phyloP scores from a whole-genome alignment of 2,329 filamentous ascomycete genomes.

The Grosmannia huntii region DNA sequence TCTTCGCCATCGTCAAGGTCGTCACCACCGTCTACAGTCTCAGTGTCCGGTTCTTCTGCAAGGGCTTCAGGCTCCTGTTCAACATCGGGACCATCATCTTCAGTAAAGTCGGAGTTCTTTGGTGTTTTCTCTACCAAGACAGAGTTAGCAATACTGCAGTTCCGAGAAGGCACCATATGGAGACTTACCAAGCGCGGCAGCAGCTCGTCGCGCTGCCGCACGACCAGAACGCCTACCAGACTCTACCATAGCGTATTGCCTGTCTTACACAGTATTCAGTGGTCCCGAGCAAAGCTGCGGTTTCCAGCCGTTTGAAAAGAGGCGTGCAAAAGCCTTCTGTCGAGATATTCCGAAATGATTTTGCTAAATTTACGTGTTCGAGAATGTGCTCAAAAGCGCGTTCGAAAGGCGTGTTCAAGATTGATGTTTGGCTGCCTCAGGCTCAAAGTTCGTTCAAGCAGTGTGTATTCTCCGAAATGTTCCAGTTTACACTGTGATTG shows the following conservation, averaged over 20 bases:
- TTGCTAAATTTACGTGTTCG: not conserved
- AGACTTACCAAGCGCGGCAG: slow-evolving; percentile 25
- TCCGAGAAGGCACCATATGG: not conserved
- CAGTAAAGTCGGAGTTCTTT: slow-evolving; percentile 28
- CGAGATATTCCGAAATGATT: not conserved
- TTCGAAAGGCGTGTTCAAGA: not conserved
- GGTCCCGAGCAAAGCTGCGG: not conserved
- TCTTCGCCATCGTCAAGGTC: slow-evolving; percentile 25
- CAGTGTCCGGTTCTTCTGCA: slow-evolving; percentile 17
- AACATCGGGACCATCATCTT: slow-evolving; percentile 21
- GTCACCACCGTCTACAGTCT: slow-evolving; percentile 22
- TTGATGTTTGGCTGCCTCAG: not conserved
- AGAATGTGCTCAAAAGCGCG: no score
- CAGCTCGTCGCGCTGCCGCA: slow-evolving; percentile 30
- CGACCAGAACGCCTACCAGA: slow-evolving; percentile 27
- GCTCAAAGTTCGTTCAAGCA: not conserved
- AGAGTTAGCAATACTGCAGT: not conserved
- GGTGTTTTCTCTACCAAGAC: slow-evolving; percentile 33
- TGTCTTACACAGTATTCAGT: not conserved
- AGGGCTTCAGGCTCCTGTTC: slow-evolving; percentile 9
- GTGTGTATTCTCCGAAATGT: no score
- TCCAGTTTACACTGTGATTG: no score
- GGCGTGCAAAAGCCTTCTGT: not conserved
- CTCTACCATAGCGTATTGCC: slow-evolving; percentile 6
- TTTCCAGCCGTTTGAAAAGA: not conserved